A percentile compares a stretch with the other conserved stretches of the same genome.
These are phyloP conservation scores for Chionographis japonica DNA, from an alignment of 106 monocot genomes.

Conservation along the genomic window DNA sequence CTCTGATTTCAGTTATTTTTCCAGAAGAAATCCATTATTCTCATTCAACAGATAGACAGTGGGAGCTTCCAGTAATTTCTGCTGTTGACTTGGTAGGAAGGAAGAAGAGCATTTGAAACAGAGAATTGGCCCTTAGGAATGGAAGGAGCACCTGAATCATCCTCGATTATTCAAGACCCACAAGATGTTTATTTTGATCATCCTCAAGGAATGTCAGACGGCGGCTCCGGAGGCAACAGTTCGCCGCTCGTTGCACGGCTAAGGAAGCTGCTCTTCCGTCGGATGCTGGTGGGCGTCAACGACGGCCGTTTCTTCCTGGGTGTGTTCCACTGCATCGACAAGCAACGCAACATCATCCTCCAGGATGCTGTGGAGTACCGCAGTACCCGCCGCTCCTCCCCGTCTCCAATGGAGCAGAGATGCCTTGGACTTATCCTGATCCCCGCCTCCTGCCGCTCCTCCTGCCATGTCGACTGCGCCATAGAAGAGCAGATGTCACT, in stretches of 20 bases:
- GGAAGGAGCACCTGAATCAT: neutral
- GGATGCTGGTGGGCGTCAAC: constrained; percentile 78
- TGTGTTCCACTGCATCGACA: constrained; percentile 83
- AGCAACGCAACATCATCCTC: constrained; percentile 92
- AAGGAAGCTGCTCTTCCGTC: constrained; percentile 54
- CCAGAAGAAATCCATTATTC: neutral
- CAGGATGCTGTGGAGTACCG: constrained; percentile 95
- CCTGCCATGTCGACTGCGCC: constrained; percentile 92
- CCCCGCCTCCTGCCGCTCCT: constrained; percentile 62
- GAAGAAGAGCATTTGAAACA: no score
- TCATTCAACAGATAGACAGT: neutral
- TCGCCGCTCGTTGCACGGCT: constrained; percentile 47
- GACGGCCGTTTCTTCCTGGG: constrained; percentile 90
- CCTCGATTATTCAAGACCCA: neutral
- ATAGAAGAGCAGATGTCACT: constrained; percentile 78
- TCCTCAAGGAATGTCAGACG: neutral
- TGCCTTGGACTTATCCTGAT: constrained; percentile 87
- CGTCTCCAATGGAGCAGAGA: constrained; percentile 66
- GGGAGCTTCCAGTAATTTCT: neutral
- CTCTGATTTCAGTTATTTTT: no score
- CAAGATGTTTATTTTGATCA: neutral
- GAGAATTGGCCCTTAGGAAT: neutral
- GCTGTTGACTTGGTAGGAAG: no score
- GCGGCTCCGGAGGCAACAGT: neutral
- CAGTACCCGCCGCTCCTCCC: constrained; percentile 28